Conservation (phyloP, 441 rosid genomes). For the Erodium moschatum region DNA sequence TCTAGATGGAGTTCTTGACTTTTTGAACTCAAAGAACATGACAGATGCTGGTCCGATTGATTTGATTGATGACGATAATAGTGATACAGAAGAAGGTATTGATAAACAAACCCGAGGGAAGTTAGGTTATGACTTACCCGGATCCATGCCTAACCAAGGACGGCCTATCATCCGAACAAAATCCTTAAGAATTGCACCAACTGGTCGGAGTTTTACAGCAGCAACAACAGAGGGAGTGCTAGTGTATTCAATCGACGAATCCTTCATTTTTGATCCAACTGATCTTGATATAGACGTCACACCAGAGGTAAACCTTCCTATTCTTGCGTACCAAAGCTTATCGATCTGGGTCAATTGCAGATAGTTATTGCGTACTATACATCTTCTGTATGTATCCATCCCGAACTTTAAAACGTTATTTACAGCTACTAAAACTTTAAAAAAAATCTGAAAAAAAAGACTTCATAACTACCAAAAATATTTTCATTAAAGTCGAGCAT, state of each 20-base stretch:
- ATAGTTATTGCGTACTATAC: too few species aligned
- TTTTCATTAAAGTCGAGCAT: too few species aligned
- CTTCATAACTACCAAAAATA: too few species aligned
- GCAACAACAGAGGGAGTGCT: conserved; percentile 96
- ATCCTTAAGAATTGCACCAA: conserved; percentile 78
- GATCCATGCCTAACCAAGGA: conserved; percentile 72
- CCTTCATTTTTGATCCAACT: conserved; percentile 87
- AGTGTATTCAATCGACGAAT: conserved; percentile 74
- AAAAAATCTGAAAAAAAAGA: too few species aligned
- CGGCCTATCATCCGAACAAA: conserved; percentile 72
- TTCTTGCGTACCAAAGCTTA: not conserved
- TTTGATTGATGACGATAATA: conserved; percentile 72
- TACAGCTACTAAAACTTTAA: too few species aligned
- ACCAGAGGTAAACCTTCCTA: conserved; percentile 56
- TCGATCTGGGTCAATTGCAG: too few species aligned
- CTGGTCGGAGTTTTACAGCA: conserved; percentile 81
- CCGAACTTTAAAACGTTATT: too few species aligned
- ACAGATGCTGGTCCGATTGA: conserved; percentile 93
- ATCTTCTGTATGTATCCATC: too few species aligned
- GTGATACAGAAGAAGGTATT: conserved; percentile 77
- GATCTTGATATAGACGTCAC: conserved; percentile 97
- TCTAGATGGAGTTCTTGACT: conserved; percentile 87
- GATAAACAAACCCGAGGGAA: conserved; percentile 65
- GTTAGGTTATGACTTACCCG: conserved; percentile 77
- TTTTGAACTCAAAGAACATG: conserved; percentile 85